These are phyloP conservation scores for Magnolia sinica DNA, from an alignment of 164 flowering plant species.

Conservation along the genomic window DNA sequence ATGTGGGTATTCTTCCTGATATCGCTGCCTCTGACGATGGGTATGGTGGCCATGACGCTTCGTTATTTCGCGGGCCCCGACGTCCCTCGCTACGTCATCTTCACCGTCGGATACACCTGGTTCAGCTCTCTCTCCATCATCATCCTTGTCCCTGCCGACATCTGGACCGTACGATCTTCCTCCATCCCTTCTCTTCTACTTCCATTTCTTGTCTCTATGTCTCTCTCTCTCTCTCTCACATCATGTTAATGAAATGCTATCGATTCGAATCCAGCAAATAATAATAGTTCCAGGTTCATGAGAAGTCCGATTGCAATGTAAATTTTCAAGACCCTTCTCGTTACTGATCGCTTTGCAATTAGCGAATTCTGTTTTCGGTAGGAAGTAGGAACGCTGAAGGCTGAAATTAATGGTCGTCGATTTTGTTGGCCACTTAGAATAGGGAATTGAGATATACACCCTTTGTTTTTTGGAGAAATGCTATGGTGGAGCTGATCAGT, in stretches of 20 bases:
- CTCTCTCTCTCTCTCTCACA: too few relatives aligned
- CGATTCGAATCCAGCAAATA: too few relatives aligned
- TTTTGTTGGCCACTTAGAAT: too few relatives aligned
- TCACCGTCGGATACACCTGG: conserved; percentile 98
- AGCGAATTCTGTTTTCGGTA: too few relatives aligned
- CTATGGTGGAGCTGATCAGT: neutral
- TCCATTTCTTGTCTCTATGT: neutral
- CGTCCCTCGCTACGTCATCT: conserved; percentile 82
- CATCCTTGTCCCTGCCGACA: conserved; percentile 98
- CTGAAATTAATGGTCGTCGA: too few relatives aligned
- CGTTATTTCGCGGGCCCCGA: conserved; percentile 88
- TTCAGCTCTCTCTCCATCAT: conserved; percentile 93
- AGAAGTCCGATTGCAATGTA: too few relatives aligned
- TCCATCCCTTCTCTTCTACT: neutral
- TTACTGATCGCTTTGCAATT: too few relatives aligned
- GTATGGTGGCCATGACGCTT: conserved; percentile 80
- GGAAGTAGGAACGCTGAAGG: too few relatives aligned
- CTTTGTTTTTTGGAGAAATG: neutral
- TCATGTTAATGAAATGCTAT: too few relatives aligned
- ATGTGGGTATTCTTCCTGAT: conserved; percentile 98
- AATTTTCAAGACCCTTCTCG: too few relatives aligned
- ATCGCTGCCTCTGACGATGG: conserved; percentile 85
- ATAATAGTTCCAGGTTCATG: too few relatives aligned
- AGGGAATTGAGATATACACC: too few relatives aligned
- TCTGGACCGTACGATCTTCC: conserved; percentile 65